phyloP scores from a whole-genome alignment of 2,329 filamentous ascomycete genomes.

The Trichophyton mentagrophytes region DNA sequence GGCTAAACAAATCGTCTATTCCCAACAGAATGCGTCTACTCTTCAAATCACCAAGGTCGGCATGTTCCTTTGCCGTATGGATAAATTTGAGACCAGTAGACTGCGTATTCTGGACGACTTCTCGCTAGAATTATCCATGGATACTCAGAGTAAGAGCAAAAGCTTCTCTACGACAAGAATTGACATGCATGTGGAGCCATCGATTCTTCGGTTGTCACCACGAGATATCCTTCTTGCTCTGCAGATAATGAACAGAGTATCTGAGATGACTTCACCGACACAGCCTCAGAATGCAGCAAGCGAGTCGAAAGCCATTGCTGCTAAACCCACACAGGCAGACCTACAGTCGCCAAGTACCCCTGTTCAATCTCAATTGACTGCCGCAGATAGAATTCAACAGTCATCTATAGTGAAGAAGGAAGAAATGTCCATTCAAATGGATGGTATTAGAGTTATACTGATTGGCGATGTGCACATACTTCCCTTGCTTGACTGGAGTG shows the following conservation, averaged over 20 bases:
- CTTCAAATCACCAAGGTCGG: conserved; percentile 87
- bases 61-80: conserved; percentile 99
- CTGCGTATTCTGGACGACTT: conserved; percentile 95
- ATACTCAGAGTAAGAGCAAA: conserved; percentile 51
- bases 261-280: conserved; percentile 58
- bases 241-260: conserved; percentile 82
- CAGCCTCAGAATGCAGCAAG: conserved; percentile 30
- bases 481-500: conserved; percentile 82
- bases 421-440: conserved; percentile 71
- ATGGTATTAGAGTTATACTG: conserved; percentile 80
- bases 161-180: conserved; percentile 59
- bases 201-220: conserved; percentile 79
- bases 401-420: conserved; percentile 54
- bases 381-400: conserved; percentile 17
- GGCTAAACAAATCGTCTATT: conserved; percentile 84
- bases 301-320: conserved; percentile 18
- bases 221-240: conserved; percentile 88
- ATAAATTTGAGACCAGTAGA: conserved; percentile 81
- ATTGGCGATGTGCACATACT: conserved; percentile 95
- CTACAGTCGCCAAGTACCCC: not conserved
- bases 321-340: not conserved
- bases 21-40: conserved; percentile 85
- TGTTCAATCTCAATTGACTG: not conserved
- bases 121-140: conserved; percentile 77
- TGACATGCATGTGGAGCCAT: conserved; percentile 74